Base-by-base conservation (phyloP, 306 rosid genomes). In the Fagus sylvatica region DNA sequence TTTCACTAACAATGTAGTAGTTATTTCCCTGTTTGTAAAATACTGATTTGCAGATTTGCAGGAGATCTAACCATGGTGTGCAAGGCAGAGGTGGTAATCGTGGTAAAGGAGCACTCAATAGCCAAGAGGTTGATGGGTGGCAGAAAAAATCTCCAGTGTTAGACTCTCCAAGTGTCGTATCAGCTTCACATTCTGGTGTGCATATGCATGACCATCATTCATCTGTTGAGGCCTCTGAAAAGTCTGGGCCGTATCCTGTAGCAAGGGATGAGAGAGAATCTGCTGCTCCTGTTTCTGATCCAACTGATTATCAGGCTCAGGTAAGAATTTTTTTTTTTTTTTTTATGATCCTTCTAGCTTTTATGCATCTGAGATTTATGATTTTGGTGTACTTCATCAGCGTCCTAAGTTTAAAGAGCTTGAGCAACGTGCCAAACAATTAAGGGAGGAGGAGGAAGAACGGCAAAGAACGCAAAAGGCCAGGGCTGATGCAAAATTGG, bases 391-490 rank as follows among this genome's bases (percentile, higher is more conserved):
- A 79, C 75, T 66, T 72, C 13, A 53, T 83, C 88, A 95, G 99
- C 96, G 82, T 78, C 76, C 84, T 74, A 89, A 88, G 84, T 82
- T 80, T 82, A 89, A 79, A 85, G 98, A 91, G 79, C 76, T 87
- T 79, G 95, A 84, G 84, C 98, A 93, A 49, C 90, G 90, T 54
- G 85, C 97, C 59, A 93, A 77, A 82, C 92, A 93, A 81, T 84
- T 91, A 72, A 95, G 82, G 85, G 97, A 93, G 86, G 97, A 95
- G 82, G 98, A 95, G 82, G 98, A 91, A 85, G 98, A 91, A 78
- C 85, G 91, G 49, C 82, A 61, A 61, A 89, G 93, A 84, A 89
- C 81, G 88, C 99, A 87, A 81, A 85, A 43, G 79, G 96, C 90
- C 66, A 91, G 88, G 87, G 97, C 99, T 80, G 84, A 36, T 37